These are phyloP conservation scores for Populus ilicifolia DNA, from an alignment of 345 rosid species.

Conservation along the genomic window DNA sequence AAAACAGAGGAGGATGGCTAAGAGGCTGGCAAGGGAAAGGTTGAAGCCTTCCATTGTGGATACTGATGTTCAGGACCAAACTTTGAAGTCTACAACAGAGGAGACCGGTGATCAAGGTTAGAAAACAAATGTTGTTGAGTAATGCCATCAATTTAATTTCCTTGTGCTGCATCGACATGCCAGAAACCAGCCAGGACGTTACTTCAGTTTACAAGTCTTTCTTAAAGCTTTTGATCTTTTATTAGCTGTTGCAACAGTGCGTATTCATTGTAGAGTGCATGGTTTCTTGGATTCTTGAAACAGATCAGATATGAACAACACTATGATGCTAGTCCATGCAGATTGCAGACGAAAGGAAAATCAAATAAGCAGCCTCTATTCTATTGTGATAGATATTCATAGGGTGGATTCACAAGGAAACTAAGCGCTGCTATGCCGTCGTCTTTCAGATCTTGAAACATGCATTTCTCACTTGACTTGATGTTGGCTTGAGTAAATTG, in stretches of 20 bases:
- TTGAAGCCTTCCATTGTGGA: conserved; percentile 8
- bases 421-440: no score
- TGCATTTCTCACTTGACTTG: no score
- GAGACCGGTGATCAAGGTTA: conserved; percentile 1
- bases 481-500: no score
- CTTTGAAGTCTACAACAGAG: background rate
- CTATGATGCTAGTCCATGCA: background rate
- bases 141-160: conserved; percentile 76
- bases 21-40: conserved; percentile 42
- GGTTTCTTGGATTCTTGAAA: background rate
- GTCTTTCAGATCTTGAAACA: no score
- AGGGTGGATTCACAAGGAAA: no score
- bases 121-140: conserved; percentile 74
- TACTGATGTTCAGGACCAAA: conserved; percentile 3
- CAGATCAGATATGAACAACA: background rate
- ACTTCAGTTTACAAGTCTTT: conserved; percentile 46
- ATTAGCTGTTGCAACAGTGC: background rate
- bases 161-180: conserved; percentile 69
- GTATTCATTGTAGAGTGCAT: background rate
- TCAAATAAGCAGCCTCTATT: no score
- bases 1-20: conserved; percentile 55
- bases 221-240: background rate
- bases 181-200: conserved; percentile 74
- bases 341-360: no score
- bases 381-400: no score